Percentiles rank a stretch among this genome's conserved stretches.
Conservation (phyloP, 2,329 filamentous ascomycete species). For the Graphiopsis chlorocephala region DNA sequence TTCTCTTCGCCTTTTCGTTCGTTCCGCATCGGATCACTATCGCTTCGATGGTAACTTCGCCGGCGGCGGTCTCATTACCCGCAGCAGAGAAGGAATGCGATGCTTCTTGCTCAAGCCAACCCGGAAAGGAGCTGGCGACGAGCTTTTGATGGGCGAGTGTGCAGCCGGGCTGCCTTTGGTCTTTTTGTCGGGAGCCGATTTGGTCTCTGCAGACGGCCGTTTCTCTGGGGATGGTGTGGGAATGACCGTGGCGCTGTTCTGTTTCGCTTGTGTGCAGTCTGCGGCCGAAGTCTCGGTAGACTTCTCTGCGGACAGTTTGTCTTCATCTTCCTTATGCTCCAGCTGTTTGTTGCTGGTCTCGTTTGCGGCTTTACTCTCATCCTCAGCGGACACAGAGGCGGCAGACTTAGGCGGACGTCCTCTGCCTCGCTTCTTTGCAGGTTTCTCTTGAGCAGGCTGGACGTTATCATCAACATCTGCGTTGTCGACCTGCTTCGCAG, state of each 20-base stretch:
- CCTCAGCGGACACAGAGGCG: not conserved
- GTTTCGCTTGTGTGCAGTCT: not conserved
- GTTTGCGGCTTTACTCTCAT: not conserved
- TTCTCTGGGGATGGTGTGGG: slow-evolving; percentile 7
- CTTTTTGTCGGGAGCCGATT: not conserved
- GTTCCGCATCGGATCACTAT: not conserved
- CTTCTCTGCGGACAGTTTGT: not conserved
- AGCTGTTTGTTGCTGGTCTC: not conserved
- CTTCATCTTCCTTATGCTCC: not conserved
- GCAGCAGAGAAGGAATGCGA: slow-evolving; percentile 48
- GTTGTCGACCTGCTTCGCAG: not conserved
- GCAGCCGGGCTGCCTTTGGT: slow-evolving; percentile 18
- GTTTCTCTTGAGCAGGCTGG: not conserved
- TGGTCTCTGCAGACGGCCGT: not conserved
- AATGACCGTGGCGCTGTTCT: not conserved
- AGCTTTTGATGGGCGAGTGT: slow-evolving; percentile 27
- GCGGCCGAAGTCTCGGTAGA: not conserved
- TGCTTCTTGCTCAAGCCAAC: slow-evolving; percentile 51
- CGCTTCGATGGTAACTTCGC: slow-evolving; percentile 14
- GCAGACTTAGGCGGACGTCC: slow-evolving; percentile 8
- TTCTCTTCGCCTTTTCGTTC: not conserved
- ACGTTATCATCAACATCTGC: not conserved
- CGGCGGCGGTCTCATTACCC: slow-evolving; percentile 22
- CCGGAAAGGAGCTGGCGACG: slow-evolving; percentile 40
- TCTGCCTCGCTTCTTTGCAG: slow-evolving; percentile 9